A percentile compares a stretch with the other conserved stretches of the same genome.
Evolutionary conservation across 176 grass and related monocot species (phyloP).

Genomic region (Phoenix dactylifera): DNA sequence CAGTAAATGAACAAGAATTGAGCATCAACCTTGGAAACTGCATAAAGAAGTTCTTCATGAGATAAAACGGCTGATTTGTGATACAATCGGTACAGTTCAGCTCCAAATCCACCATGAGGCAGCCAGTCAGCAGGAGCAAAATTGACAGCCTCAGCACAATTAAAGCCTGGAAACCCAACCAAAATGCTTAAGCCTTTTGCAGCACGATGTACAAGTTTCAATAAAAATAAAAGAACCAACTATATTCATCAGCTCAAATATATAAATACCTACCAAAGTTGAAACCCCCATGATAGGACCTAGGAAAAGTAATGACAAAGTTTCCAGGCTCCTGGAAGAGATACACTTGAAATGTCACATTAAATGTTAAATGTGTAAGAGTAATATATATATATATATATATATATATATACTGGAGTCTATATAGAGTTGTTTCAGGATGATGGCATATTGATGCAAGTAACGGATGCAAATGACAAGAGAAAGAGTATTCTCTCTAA

Average conservation of each 20-base stretch:
- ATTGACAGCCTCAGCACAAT: slow-evolving; percentile 96
- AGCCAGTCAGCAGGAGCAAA: slow-evolving; percentile 93
- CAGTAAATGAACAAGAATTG: not conserved
- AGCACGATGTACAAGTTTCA: not conserved
- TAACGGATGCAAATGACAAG: too few species aligned
- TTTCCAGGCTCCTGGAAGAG: slow-evolving; percentile 76
- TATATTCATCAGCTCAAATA: slow-evolving; percentile 3
- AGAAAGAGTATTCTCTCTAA: too few species aligned
- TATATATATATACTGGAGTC: too few species aligned
- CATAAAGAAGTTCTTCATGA: slow-evolving; percentile 86
- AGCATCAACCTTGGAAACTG: slow-evolving; percentile 44
- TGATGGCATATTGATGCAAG: too few species aligned
- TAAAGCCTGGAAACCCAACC: slow-evolving; percentile 50
- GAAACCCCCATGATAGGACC: slow-evolving; percentile 92
- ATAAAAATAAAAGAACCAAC: not conserved
- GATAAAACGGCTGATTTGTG: slow-evolving; percentile 76
- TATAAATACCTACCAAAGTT: slow-evolving; percentile 61
- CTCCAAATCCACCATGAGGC: slow-evolving; percentile 78
- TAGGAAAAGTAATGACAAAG: slow-evolving; percentile 96
- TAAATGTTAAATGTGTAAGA: not conserved
- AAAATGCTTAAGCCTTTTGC: not conserved
- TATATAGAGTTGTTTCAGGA: too few species aligned
- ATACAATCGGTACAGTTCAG: slow-evolving; percentile 70
- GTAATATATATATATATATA: too few species aligned
- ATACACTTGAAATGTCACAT: slow-evolving; percentile 15